Evolutionary conservation across 805 yeast genomes (phyloP), one percentile per base, ranked within the genome.

Genomic region (Candida nemodendra): DNA sequence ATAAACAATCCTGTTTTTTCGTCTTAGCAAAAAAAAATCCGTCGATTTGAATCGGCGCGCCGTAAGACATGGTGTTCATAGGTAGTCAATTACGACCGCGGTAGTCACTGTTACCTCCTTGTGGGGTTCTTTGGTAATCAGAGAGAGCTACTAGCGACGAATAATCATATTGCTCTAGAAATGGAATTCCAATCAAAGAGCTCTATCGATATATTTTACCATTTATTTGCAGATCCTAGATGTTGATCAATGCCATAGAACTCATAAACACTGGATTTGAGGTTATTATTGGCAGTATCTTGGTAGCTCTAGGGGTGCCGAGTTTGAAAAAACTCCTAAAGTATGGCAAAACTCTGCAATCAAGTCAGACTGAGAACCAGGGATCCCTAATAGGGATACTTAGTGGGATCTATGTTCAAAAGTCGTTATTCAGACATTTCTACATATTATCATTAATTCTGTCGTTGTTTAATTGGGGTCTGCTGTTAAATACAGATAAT

Each of bases 381-480:
- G 29, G 27, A 12, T 30, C 29, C 18, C 18, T 32, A n/a, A 6
- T 32, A 9, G 12, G 29, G n/a, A 5, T 21, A 15, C 21, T 30
- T 3, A 13, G 18, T 9, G 7, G 9, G 6, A 18, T 38, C 3
- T 76, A 78, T 9, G 81, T 82, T 0, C 85, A 88, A 0, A 84
- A 81, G 52, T 45, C 69, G 9, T 77, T 71, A 70, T 84, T 84
- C 51, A 51, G 63, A 2, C 88, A 84, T 50, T 84, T 78, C 48
- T 84, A 84, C 56, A 41, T 74, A 4, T 33, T 76, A 13, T 49
- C 68, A 1, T 18, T 56, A 0, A 45, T 69, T 23, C 57, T 69
- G 9, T 8, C 9, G 9, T 8, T 21, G 24, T 11, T 21, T 11
- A 21, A 21, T 21, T 21, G 24, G 24, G 7, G 11, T 11, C 7